phyloP scores from a whole-genome alignment of 1,284 basidiomycete genomes.

The Waitea zeae region DNA sequence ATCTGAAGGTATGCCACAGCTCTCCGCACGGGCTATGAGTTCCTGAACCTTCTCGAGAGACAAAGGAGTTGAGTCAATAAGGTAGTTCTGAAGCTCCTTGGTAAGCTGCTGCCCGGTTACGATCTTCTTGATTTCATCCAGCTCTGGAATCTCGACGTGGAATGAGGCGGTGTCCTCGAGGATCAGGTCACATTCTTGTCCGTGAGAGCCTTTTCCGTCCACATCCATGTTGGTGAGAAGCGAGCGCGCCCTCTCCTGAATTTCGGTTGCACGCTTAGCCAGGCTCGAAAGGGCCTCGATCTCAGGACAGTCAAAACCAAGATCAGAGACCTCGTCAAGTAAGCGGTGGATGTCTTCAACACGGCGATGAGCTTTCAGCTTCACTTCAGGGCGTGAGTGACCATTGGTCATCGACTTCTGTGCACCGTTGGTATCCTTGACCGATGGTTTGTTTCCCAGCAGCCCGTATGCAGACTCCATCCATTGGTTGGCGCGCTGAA shows the following conservation, averaged over 20 bases:
- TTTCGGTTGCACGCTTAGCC: conserved; percentile 48
- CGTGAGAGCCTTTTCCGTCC: conserved; percentile 25
- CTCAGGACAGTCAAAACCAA: conserved; percentile 72
- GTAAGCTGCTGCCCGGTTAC: conserved; percentile 56
- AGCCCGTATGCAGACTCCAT: conserved; percentile 60
- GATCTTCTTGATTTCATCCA: conserved; percentile 59
- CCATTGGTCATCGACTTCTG: conserved; percentile 21
- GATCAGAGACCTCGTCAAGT: conserved; percentile 48
- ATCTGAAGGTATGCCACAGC: conserved; percentile 44
- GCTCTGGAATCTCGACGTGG: conserved; percentile 64
- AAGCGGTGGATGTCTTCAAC: conserved; percentile 51
- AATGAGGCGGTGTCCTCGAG: conserved; percentile 53
- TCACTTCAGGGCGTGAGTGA: conserved; percentile 45
- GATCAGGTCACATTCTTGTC: conserved; percentile 53
- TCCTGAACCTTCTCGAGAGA: conserved; percentile 54
- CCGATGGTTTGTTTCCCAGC: conserved; percentile 51
- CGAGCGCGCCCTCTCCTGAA: conserved; percentile 30
- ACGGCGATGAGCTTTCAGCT: conserved; percentile 49
- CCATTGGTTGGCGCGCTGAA: conserved; percentile 73
- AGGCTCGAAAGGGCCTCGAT: conserved; percentile 39
- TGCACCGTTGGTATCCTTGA: conserved; percentile 50
- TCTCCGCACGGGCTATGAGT: conserved; percentile 45
- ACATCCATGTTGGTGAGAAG: conserved; percentile 24
- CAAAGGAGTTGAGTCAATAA: conserved; percentile 32
- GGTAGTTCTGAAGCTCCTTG: conserved; percentile 48